Base-by-base conservation (phyloP, 2,329 filamentous ascomycete genomes). In the Pseudogymnoascus sp. region DNA sequence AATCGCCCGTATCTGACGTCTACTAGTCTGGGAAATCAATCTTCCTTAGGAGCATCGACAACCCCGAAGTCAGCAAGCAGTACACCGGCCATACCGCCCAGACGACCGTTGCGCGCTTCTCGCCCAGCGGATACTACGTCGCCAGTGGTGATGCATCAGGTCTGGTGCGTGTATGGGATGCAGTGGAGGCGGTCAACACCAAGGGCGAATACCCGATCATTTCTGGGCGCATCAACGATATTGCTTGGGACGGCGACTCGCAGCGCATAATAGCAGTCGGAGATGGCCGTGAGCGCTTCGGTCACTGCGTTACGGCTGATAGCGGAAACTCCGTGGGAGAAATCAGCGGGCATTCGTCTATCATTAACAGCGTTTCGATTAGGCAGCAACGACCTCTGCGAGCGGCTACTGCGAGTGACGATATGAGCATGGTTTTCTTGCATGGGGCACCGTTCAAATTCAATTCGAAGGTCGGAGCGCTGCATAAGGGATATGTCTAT, bases 361-460 rank as follows among this genome's bases (percentile, higher is more conserved):
- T 89, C 69, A 89, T 97, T 81, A 99, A 99, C 74, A 85, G 89
- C 18, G 93, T 97, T 34, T 89, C 92, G 36, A 89, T 99, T 74
- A 88, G 92, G 70, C 88, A 93, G 73, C 91, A 96, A 77, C 83
- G 95, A 25, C 95, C 95, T n/a, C 81, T 97, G 65, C 84, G 93
- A 65, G 95, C 95, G 5, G 92, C 91, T 11, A 97, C 95, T 1
- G 95, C 90, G 12, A 91, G 90, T 62, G 93, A 97, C 73, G 95
- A 97, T 75, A 90, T 87, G 72, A 90, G 87, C 73, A 80, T 96
- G 75, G 92, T 93, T 71, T 97, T 97, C 76, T 89, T 96, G 73
- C 90, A 97, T 72, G 93, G 95, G 5, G 90, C 90, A 0, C 95
- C 95, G 0, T 99, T 97, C 82, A 97, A 96, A 75, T 97, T 96